Conservation (phyloP, 164 flowering plant genomes). For the Stephania japonica region DNA sequence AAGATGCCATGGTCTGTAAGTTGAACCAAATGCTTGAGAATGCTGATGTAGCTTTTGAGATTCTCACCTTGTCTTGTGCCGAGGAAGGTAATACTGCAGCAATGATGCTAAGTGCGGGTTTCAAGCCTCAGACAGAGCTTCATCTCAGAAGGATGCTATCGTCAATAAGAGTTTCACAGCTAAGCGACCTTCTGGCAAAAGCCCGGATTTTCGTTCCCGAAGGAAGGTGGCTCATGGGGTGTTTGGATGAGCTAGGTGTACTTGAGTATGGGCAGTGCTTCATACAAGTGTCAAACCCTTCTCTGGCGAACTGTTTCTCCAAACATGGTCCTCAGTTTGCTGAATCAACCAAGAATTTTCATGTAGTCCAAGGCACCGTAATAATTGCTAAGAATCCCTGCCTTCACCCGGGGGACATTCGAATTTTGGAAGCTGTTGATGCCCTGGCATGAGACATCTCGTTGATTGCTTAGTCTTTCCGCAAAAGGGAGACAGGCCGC, state of each 20-base stretch:
- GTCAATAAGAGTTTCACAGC: conserved; percentile 72
- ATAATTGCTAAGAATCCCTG: conserved; percentile 90
- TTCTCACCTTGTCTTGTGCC: conserved; percentile 71
- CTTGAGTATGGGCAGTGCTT: conserved; percentile 92
- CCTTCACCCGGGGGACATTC: conserved; percentile 91
- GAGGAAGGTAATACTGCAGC: conserved; percentile 79
- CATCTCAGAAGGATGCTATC: conserved; percentile 76
- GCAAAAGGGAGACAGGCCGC: conserved; percentile 92
- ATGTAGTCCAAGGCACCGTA: conserved; percentile 63
- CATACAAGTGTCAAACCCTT: conserved; percentile 74
- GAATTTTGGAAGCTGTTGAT: conserved; percentile 89
- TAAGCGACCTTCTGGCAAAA: conserved; percentile 65
- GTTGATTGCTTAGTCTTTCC: conserved; percentile 90
- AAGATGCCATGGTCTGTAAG: conserved; percentile 59
- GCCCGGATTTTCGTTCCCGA: conserved; percentile 78
- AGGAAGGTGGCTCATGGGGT: conserved; percentile 93
- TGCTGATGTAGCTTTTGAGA: conserved; percentile 72
- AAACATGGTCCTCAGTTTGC: conserved; percentile 69
- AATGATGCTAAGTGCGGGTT: conserved; percentile 90
- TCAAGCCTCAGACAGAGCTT: conserved; percentile 71
- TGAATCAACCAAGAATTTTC: conserved; percentile 32
- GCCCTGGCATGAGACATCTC: conserved; percentile 71
- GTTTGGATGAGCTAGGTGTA: conserved; percentile 78
- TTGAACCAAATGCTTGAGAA: conserved; percentile 53
- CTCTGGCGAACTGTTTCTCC: conserved; percentile 58